Evolutionary conservation across 2,329 filamentous ascomycete genomes (phyloP).

Genomic region (Camptophora hylomeconis): DNA sequence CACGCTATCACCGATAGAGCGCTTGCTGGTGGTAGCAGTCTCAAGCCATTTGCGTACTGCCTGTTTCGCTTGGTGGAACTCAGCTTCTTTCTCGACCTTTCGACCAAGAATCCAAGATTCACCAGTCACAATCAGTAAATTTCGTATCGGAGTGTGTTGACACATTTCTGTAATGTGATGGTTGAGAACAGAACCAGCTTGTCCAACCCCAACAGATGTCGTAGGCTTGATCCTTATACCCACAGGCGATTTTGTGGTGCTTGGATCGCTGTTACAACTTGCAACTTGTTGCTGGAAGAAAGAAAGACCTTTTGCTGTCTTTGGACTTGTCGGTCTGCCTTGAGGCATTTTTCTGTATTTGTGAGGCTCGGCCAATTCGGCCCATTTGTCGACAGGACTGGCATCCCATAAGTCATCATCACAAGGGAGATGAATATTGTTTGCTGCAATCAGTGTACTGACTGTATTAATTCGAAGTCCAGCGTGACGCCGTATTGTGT

Average conservation of each 20-base stretch:
- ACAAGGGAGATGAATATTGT: constrained; percentile 21
- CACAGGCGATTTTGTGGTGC: too few relatives aligned
- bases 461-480: constrained; percentile 11
- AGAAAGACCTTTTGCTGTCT: too few relatives aligned
- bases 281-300: constrained; percentile 5
- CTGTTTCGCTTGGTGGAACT: constrained; percentile 21
- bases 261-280: too few relatives aligned
- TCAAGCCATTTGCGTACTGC: constrained; percentile 20
- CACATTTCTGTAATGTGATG: constrained; percentile 21
- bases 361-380: constrained; percentile 13
- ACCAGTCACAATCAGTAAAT: constrained; percentile 22
- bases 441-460: constrained; percentile 9
- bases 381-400: constrained; percentile 19
- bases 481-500: constrained; percentile 19
- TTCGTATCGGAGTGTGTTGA: constrained; percentile 20
- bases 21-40: constrained; percentile 1
- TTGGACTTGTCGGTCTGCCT: constrained; percentile 1
- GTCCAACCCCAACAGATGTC: too few relatives aligned
- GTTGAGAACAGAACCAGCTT: too few relatives aligned
- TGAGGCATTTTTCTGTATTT: constrained; percentile 3
- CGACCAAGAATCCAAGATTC: constrained; percentile 25
- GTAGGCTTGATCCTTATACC: too few relatives aligned
- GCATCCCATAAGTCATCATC: constrained; percentile 22
- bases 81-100: constrained; percentile 21
- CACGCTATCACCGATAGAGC: constrained; percentile 16